phyloP scores from a whole-genome alignment of 345 rosid species.

The Arabidopsis suecica region DNA sequence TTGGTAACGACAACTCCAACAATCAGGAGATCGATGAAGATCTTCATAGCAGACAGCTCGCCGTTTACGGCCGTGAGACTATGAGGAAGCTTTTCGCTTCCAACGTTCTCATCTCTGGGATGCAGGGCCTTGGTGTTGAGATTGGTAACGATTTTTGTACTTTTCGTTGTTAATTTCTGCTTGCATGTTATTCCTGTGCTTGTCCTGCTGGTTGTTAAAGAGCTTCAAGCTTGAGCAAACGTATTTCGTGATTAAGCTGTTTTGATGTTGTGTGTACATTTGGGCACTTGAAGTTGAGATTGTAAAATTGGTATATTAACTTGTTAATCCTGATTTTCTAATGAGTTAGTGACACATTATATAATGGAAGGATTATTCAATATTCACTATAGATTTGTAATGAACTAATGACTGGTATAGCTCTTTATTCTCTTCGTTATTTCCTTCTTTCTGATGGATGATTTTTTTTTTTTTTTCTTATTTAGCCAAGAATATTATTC shows the following conservation, averaged over 20 bases:
- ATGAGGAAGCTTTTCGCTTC: slow-evolving; percentile 77
- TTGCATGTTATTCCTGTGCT: slow-evolving; percentile 33
- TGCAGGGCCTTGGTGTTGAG: slow-evolving; percentile 79
- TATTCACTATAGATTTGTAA: not conserved
- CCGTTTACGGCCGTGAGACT: slow-evolving; percentile 76
- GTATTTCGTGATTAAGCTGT: slow-evolving; percentile 1
- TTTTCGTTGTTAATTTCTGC: not conserved
- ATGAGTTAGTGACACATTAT: slow-evolving; percentile 16
- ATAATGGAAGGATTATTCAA: not conserved
- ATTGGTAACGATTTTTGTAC: slow-evolving; percentile 52
- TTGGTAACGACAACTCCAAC: slow-evolving; percentile 43
- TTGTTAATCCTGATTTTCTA: slow-evolving; percentile 8
- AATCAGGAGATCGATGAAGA: slow-evolving; percentile 69
- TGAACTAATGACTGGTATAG: not conserved
- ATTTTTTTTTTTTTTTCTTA: not conserved
- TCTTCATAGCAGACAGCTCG: slow-evolving; percentile 85
- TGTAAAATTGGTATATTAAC: not conserved
- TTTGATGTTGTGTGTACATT: slow-evolving; percentile 29
- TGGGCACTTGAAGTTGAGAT: not conserved
- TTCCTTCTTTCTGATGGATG: slow-evolving; percentile 13
- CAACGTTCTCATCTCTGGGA: slow-evolving; percentile 66
- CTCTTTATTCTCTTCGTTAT: not conserved
- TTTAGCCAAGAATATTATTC: slow-evolving; percentile 86
- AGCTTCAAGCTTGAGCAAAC: slow-evolving; percentile 10
- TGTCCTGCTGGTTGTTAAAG: not conserved